Evolutionary conservation across 148 eudicot species (phyloP).

Genomic region (Amaranthus palmeri): DNA sequence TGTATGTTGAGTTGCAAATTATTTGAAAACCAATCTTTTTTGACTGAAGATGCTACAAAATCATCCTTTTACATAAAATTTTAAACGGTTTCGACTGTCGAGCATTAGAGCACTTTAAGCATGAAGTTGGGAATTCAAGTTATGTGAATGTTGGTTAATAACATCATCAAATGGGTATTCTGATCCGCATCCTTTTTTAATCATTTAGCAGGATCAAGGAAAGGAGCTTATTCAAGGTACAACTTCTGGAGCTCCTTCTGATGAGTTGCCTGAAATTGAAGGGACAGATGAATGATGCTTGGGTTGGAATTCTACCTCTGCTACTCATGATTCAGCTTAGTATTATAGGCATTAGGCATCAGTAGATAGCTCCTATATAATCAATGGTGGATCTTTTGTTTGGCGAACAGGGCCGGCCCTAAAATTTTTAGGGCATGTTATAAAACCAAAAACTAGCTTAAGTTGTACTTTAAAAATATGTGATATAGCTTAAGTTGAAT

Average conservation of each 20-base stretch:
- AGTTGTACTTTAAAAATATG: too few species aligned
- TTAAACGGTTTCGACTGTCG: background rate
- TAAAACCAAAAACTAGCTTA: too few species aligned
- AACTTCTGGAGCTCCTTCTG: slow-evolving; percentile 14
- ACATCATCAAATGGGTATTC: background rate
- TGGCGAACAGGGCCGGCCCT: too few species aligned
- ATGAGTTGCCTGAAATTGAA: slow-evolving; percentile 30
- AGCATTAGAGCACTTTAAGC: background rate
- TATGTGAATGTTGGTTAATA: background rate
- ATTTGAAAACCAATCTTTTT: too few species aligned
- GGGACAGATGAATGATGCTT: slow-evolving; percentile 13
- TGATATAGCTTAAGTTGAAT: too few species aligned
- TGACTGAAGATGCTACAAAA: too few species aligned
- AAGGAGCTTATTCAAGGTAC: slow-evolving; percentile 5
- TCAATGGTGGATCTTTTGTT: too few species aligned
- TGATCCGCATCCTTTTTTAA: background rate
- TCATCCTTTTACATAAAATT: background rate
- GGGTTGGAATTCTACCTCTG: background rate
- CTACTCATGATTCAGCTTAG: background rate
- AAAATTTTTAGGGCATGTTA: too few species aligned
- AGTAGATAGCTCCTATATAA: too few species aligned
- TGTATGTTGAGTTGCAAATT: too few species aligned
- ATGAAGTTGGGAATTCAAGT: background rate
- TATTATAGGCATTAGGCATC: too few species aligned
- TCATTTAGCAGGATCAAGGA: slow-evolving; percentile 17